Percentiles rank a stretch among this genome's conserved stretches.
These are phyloP conservation scores for Alternaria triticina DNA, from an alignment of 2,329 filamentous ascomycete species.

Conservation along the genomic window DNA sequence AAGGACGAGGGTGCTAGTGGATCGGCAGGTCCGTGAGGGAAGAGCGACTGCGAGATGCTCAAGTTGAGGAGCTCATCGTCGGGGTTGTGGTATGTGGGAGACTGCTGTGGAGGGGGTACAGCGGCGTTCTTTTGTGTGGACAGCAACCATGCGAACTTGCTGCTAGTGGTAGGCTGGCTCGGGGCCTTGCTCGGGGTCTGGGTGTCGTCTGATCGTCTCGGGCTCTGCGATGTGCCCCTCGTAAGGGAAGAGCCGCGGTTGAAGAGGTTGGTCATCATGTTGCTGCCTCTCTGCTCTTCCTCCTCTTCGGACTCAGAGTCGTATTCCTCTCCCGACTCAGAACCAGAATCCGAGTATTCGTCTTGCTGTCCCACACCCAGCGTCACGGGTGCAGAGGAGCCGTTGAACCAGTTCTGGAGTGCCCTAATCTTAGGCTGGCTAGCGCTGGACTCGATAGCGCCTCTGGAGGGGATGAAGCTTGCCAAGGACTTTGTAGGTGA, in stretches of 20 bases:
- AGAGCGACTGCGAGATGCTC: conserved; percentile 61
- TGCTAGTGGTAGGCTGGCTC: conserved; percentile 32
- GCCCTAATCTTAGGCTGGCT: conserved; percentile 41
- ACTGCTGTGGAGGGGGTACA: conserved; percentile 28
- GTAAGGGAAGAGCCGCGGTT: conserved; percentile 39
- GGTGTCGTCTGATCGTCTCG: conserved; percentile 22
- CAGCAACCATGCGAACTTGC: conserved; percentile 47
- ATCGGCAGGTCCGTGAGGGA: conserved; percentile 58
- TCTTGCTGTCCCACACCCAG: conserved; percentile 47
- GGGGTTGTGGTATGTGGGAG: conserved; percentile 46
- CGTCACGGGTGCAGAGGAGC: conserved; percentile 58
- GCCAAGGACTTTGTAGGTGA: conserved; percentile 48
- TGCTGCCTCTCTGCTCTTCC: conserved; percentile 33
- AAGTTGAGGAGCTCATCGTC: conserved; percentile 60
- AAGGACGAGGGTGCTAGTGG: conserved; percentile 61
- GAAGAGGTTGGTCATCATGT: conserved; percentile 44
- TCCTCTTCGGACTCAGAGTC: conserved; percentile 31
- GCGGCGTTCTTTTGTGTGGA: conserved; percentile 43
- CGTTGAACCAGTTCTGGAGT: conserved; percentile 61
- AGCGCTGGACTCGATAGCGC: conserved; percentile 37
- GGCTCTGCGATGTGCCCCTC: conserved; percentile 28
- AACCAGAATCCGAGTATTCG: conserved; percentile 39
- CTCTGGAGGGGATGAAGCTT: conserved; percentile 48
- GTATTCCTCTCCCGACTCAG: conserved; percentile 35
- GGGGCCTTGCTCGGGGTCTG: conserved; percentile 27